Conservation (phyloP, 352 stramenopile genomes). For the Phytophthora litchii region DNA sequence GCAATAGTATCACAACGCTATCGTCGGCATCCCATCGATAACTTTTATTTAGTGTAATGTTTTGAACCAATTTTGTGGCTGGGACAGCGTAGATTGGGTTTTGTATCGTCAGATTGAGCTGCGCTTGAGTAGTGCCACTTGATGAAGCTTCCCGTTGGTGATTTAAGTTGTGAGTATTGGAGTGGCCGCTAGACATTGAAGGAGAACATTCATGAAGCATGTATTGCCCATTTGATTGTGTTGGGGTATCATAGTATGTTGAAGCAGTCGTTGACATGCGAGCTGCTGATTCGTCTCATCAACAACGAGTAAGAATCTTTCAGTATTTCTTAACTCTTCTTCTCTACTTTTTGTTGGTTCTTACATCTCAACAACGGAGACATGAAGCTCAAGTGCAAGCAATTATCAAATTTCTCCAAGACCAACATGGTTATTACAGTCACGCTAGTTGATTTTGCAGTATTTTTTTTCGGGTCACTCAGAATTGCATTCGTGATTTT, state of each 20-base stretch:
- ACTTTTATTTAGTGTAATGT: constrained; percentile 86
- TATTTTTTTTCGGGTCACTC: constrained; percentile 2
- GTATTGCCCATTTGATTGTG: too few species aligned
- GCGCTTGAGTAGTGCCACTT: too few species aligned
- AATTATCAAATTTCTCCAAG: too few species aligned
- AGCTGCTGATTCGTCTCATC: not conserved
- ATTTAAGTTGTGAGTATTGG: constrained; percentile 86
- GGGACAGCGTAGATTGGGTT: constrained; percentile 91
- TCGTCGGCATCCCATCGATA: constrained; percentile 96
- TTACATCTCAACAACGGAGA: constrained; percentile 21
- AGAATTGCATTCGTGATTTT: constrained; percentile 10
- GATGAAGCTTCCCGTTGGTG: too few species aligned
- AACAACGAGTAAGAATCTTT: not conserved
- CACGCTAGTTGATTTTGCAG: constrained; percentile 20
- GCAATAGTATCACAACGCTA: constrained; percentile 40
- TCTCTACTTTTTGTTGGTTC: not conserved
- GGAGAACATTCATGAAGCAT: constrained; percentile 85
- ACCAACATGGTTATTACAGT: too few species aligned
- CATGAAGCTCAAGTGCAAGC: constrained; percentile 17
- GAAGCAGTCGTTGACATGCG: not conserved
- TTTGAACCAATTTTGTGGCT: constrained; percentile 88
- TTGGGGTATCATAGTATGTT: too few species aligned
- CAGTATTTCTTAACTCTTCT: not conserved
- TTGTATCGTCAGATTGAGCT: too few species aligned
- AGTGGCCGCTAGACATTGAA: constrained; percentile 93